A percentile compares a stretch with the other conserved stretches of the same genome.
Conservation (phyloP, 2,329 filamentous ascomycete species). For the Aspergillus pseudoterreus region DNA sequence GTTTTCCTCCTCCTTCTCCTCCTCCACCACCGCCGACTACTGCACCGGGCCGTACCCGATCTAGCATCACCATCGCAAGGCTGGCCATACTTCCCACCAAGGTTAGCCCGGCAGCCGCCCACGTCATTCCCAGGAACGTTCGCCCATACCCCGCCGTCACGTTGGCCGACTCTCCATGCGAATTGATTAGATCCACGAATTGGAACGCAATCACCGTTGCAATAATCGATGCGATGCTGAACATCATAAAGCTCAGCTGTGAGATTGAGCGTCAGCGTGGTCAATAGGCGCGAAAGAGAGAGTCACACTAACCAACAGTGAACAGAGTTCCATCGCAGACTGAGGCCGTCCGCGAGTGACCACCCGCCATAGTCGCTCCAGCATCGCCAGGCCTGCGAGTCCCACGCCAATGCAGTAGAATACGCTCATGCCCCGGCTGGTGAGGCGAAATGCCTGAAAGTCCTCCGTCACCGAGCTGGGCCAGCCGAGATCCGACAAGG, state of each 20-base stretch:
- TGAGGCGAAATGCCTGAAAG: constrained; percentile 48
- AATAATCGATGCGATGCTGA: constrained; percentile 72
- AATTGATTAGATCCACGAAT: constrained; percentile 51
- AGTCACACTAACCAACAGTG: constrained; percentile 39
- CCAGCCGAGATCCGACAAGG: constrained; percentile 54
- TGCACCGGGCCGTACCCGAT: constrained; percentile 5
- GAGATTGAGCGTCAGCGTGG: not conserved
- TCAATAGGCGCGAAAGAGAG: not conserved
- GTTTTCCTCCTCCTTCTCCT: constrained; percentile 1
- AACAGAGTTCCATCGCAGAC: constrained; percentile 48
- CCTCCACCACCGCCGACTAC: not conserved
- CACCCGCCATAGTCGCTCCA: constrained; percentile 45
- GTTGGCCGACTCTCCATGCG: constrained; percentile 49
- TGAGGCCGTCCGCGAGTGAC: constrained; percentile 44
- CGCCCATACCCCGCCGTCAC: constrained; percentile 49
- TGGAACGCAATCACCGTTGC: constrained; percentile 60
- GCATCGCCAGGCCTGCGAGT: constrained; percentile 49
- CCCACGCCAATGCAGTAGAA: constrained; percentile 58
- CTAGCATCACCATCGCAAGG: constrained; percentile 24
- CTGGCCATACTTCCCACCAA: constrained; percentile 28
- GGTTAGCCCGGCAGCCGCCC: constrained; percentile 49
- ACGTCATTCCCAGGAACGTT: constrained; percentile 58
- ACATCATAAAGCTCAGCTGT: constrained; percentile 52
- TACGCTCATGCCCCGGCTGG: constrained; percentile 53
- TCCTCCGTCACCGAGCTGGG: constrained; percentile 53